A percentile compares a stretch with the other conserved stretches of the same genome.
Evolutionary conservation across 345 rosid genomes (phyloP).

Genomic region (Erucastrum elatum): DNA sequence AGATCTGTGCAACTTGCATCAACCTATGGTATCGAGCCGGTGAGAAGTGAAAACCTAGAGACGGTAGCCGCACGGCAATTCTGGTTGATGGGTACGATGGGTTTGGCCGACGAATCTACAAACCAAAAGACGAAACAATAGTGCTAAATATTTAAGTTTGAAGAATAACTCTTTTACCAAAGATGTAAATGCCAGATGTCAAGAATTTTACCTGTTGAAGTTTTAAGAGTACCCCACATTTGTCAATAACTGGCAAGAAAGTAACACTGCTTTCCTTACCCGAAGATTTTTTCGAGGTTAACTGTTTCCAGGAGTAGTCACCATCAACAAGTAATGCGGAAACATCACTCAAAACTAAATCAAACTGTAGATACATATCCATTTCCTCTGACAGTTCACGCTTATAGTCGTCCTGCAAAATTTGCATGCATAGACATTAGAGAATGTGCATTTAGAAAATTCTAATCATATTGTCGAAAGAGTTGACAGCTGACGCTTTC

Average conservation of each 20-base stretch:
- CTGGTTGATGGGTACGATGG: constrained; percentile 88
- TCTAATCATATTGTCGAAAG: neutral
- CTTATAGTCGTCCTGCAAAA: constrained; percentile 70
- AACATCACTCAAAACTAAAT: constrained; percentile 88
- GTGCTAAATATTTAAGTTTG: constrained; percentile 6
- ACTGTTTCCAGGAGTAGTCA: constrained; percentile 72
- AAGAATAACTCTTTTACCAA: constrained; percentile 20
- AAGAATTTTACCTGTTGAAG: constrained; percentile 75
- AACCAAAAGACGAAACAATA: constrained; percentile 28
- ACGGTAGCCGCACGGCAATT: constrained; percentile 78
- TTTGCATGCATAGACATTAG: constrained; percentile 13
- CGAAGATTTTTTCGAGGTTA: constrained; percentile 38
- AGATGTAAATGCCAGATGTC: constrained; percentile 9
- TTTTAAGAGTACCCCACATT: constrained; percentile 79
- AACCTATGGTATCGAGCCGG: constrained; percentile 97
- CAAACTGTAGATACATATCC: constrained; percentile 84
- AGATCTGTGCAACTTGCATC: constrained; percentile 83
- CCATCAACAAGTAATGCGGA: constrained; percentile 97
- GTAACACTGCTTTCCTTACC: constrained; percentile 39
- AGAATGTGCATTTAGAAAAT: neutral
- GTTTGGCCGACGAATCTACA: constrained; percentile 73
- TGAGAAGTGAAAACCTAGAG: constrained; percentile 92
- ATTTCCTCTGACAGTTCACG: constrained; percentile 53
- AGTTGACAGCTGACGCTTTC: constrained; percentile 4
- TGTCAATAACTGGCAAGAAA: constrained; percentile 90